Percentiles rank a stretch among this genome's conserved stretches.
Evolutionary conservation across 139 green algal genomes (phyloP).

Genomic region (Haematococcus lacustris): DNA sequence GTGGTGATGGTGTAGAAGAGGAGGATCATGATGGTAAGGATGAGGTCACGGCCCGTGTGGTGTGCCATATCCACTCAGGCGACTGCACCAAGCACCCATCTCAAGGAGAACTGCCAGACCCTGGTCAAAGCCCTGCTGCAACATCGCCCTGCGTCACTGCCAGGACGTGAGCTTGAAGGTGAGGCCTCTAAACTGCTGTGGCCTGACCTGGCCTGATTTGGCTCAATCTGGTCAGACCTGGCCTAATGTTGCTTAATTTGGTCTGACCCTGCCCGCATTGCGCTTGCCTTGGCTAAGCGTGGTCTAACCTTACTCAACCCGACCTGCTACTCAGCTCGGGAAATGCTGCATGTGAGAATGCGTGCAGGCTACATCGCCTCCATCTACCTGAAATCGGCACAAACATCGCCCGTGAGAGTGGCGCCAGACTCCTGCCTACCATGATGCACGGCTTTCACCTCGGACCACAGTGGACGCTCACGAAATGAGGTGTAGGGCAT

Average conservation of each 20-base stretch:
- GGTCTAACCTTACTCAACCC: not conserved
- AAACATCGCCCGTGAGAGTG: too few species aligned
- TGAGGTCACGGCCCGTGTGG: not conserved
- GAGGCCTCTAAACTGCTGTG: not conserved
- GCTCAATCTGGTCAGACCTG: not conserved
- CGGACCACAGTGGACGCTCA: too few species aligned
- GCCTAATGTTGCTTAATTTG: not conserved
- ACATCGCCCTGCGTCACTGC: not conserved
- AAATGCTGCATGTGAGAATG: not conserved
- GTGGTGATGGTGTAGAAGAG: not conserved
- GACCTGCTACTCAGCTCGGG: not conserved
- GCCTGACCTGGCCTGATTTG: not conserved
- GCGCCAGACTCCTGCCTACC: too few species aligned
- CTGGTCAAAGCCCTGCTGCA: not conserved
- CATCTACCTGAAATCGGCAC: not conserved
- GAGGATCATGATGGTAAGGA: not conserved
- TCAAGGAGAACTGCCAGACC: not conserved
- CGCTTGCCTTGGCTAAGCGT: not conserved
- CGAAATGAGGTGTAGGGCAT: too few species aligned
- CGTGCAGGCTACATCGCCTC: conserved; percentile 1
- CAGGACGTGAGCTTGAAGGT: not conserved
- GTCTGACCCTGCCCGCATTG: not conserved
- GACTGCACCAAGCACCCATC: not conserved
- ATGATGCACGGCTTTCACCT: too few species aligned
- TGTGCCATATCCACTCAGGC: too few species aligned